Conservation (phyloP, 805 yeast genomes). For the Phaffomyces antillensis region DNA sequence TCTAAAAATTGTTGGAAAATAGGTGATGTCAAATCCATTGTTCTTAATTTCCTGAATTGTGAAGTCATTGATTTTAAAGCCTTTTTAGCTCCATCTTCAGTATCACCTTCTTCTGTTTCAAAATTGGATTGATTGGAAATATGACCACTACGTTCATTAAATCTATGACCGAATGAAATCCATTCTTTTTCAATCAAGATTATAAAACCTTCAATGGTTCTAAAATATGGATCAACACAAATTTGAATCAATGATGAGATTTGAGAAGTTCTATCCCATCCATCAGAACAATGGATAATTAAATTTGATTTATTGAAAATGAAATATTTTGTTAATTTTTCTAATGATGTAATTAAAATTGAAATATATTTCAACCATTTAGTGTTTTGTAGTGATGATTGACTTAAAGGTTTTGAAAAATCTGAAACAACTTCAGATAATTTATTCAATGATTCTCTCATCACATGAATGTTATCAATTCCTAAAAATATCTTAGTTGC, state of each 20-base stretch:
- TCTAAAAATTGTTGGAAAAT: slow-evolving; percentile 92
- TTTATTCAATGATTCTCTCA: slow-evolving; percentile 74
- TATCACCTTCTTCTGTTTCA: slow-evolving; percentile 42
- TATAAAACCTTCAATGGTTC: slow-evolving; percentile 86
- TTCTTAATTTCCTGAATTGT: slow-evolving; percentile 41
- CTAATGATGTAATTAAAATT: slow-evolving; percentile 66
- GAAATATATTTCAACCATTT: slow-evolving; percentile 76
- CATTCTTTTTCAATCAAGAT: slow-evolving; percentile 88
- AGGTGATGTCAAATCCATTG: slow-evolving; percentile 69
- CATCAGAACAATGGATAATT: slow-evolving; percentile 92
- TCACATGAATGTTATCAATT: slow-evolving; percentile 91
- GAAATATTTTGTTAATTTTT: slow-evolving; percentile 72
- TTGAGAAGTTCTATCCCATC: slow-evolving; percentile 97
- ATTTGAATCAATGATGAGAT: slow-evolving; percentile 76
- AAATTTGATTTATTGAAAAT: slow-evolving; percentile 78
- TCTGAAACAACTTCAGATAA: slow-evolving; percentile 65
- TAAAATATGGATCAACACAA: slow-evolving; percentile 82
- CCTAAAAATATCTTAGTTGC: slow-evolving; percentile 74
- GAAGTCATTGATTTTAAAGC: slow-evolving; percentile 43
- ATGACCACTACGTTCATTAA: slow-evolving; percentile 77
- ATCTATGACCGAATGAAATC: slow-evolving; percentile 91
- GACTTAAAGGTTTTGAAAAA: slow-evolving; percentile 41
- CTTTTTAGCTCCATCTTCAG: slow-evolving; percentile 36
- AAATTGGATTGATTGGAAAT: slow-evolving; percentile 28
- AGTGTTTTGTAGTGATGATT: slow-evolving; percentile 51